These are phyloP conservation scores for Acorus gramineus DNA, from an alignment of 106 monocot genomes.

Conservation along the genomic window DNA sequence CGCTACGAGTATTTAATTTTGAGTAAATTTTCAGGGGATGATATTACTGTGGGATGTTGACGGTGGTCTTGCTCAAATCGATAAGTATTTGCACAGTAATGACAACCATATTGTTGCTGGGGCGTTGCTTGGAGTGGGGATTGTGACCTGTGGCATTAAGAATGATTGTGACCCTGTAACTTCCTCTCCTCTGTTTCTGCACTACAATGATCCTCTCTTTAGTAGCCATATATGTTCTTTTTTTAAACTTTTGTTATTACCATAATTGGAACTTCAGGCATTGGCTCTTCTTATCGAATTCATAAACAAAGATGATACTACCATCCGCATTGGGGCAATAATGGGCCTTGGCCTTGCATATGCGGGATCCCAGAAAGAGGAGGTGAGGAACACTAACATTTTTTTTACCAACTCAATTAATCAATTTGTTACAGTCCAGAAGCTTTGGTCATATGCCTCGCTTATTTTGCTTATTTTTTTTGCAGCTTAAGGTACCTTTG, in stretches of 20 bases:
- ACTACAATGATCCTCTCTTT: neutral
- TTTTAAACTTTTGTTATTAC: neutral
- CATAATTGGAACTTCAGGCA: slow-evolving; percentile 33
- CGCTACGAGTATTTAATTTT: slow-evolving; percentile 2
- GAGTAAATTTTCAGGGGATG: slow-evolving; percentile 58
- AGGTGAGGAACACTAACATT: slow-evolving; percentile 28
- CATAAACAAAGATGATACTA: slow-evolving; percentile 71
- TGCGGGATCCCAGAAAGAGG: slow-evolving; percentile 92
- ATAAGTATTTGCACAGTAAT: slow-evolving; percentile 84
- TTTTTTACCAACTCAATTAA: neutral
- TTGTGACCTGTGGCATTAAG: slow-evolving; percentile 87
- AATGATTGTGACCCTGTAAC: slow-evolving; percentile 94
- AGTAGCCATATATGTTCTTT: neutral
- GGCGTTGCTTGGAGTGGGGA: slow-evolving; percentile 90
- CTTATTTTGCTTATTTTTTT: slow-evolving; percentile 5
- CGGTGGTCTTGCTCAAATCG: slow-evolving; percentile 83
- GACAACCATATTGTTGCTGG: slow-evolving; percentile 93
- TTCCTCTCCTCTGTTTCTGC: neutral
- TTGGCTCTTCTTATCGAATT: slow-evolving; percentile 75
- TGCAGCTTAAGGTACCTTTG: slow-evolving; percentile 53
- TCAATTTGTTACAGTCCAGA: too few relatives aligned
- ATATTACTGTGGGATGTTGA: slow-evolving; percentile 97
- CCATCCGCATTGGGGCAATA: slow-evolving; percentile 85
- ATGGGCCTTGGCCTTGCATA: slow-evolving; percentile 96
- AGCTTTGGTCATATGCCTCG: neutral